Evolutionary conservation across 441 rosid species (phyloP), one percentile per base, ranked within the genome.

Genomic region (Bocquillonia castaneifolia): DNA sequence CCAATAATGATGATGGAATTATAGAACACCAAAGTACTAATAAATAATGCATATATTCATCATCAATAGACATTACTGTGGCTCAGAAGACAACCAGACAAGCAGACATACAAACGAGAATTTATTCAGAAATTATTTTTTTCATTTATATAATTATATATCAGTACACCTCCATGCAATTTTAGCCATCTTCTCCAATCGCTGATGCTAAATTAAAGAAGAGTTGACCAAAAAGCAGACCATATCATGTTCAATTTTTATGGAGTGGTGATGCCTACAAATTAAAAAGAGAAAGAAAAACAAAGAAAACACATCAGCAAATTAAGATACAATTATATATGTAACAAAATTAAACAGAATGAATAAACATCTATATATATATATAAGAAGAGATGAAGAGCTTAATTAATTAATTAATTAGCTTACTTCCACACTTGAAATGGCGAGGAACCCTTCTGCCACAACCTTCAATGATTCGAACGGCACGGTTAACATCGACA

Each of bases 381-480:
- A 13, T 14, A 50, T 5, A 6, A 17, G 14, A 18, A 31, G 12
- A 47, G 1, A 23, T n/a, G n/a, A n/a, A n/a, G n/a, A n/a, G n/a
- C n/a, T n/a, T n/a, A n/a, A n/a, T n/a, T n/a, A n/a, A n/a, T n/a
- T n/a, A n/a, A n/a, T n/a, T n/a, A 22, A 9, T 10, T 42, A 32
- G 48, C 80, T 67, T 79, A 83, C 87, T 78, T 51, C 87, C 81
- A 48, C 87, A 81, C 74, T 79, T 77, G 82, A 36, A 78, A 68
- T 83, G 83, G 34, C 74, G 85, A 66, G 85, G 85, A 42, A 79
- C 76, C 55, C 73, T 72, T n/a, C 83, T 32, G 1, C 87, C 87
- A 58, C 87, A 83, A 1, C 79, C 77, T 74, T 81, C 70, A 51
- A 79, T 31, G 63, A 79, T 66, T 55, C 72, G 69, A 61, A 81